Conservation (phyloP, 2,329 filamentous ascomycete species). For the Waltergamsia citrina region DNA sequence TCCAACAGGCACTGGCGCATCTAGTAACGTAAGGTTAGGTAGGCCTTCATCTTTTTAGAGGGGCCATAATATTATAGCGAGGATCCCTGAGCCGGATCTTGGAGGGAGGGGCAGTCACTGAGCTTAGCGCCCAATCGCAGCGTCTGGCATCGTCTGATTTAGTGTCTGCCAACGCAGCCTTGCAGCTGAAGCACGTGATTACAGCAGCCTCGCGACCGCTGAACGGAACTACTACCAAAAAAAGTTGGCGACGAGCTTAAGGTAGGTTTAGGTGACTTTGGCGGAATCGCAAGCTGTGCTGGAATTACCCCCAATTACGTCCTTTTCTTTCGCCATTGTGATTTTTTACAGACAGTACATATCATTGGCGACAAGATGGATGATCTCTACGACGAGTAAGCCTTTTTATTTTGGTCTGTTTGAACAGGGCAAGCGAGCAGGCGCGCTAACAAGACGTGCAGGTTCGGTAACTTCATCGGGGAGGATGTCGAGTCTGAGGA, state of each 20-base stretch:
- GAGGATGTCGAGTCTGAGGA: conserved; percentile 80
- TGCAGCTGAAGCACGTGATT: conserved; percentile 5
- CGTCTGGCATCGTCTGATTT: neutral
- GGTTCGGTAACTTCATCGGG: conserved; percentile 97
- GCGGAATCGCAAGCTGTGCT: no score
- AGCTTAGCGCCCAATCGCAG: conserved; percentile 1
- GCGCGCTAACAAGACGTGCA: conserved; percentile 21
- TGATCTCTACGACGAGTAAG: conserved; percentile 90
- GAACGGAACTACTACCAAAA: conserved; percentile 1
- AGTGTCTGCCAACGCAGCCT: no score
- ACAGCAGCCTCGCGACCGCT: conserved; percentile 4
- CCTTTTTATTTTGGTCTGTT: neutral
- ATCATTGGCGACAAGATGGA: conserved; percentile 52
- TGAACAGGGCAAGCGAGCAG: neutral
- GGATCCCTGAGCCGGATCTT: neutral
- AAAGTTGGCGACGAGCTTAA: conserved; percentile 5
- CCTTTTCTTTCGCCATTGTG: no score
- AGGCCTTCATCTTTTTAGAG: no score
- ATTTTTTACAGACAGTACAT: neutral
- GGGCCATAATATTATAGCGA: no score
- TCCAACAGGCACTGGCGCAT: no score
- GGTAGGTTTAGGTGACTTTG: no score
- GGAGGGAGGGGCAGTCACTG: conserved; percentile 2
- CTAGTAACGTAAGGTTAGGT: no score
- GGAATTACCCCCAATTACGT: no score